phyloP scores from a whole-genome alignment of 805 yeast species.

The Saccharomyces kudriavzevii region DNA sequence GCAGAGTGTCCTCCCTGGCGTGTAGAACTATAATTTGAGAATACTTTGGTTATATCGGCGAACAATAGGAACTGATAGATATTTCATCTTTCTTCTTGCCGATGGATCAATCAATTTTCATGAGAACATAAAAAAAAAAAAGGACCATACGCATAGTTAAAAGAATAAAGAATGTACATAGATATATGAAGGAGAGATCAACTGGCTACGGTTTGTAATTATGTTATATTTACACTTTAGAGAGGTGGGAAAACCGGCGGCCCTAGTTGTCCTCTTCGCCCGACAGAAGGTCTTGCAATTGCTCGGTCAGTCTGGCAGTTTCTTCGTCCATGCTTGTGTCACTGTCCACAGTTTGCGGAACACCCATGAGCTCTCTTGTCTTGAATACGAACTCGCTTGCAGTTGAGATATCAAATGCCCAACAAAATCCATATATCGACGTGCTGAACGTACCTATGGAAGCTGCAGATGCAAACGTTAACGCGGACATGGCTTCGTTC shows the following conservation, averaged over 20 bases:
- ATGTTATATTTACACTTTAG: not conserved
- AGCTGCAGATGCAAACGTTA: constrained; percentile 67
- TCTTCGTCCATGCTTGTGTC: constrained; percentile 50
- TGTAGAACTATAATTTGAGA: not conserved
- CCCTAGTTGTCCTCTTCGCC: constrained; percentile 29
- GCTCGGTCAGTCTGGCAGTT: constrained; percentile 47
- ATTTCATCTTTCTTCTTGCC: not conserved
- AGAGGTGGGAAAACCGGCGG: not conserved
- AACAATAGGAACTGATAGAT: not conserved
- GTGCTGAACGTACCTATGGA: constrained; percentile 65
- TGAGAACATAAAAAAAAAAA: not conserved
- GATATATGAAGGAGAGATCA: not conserved
- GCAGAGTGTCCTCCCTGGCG: not conserved
- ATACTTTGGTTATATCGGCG: not conserved
- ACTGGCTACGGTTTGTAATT: not conserved
- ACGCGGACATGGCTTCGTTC: constrained; percentile 78
- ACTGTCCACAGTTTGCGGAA: constrained; percentile 13
- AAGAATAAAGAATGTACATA: not conserved
- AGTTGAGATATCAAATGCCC: constrained; percentile 66
- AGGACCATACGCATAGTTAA: not conserved
- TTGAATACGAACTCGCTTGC: constrained; percentile 47
- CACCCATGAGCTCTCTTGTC: not conserved
- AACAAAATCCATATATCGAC: constrained; percentile 63
- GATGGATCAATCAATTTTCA: not conserved
- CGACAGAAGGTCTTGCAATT: constrained; percentile 42